A percentile compares a stretch with the other conserved stretches of the same genome.
phyloP scores from a whole-genome alignment of 106 monocot species.

The Dactylorhiza incarnata region DNA sequence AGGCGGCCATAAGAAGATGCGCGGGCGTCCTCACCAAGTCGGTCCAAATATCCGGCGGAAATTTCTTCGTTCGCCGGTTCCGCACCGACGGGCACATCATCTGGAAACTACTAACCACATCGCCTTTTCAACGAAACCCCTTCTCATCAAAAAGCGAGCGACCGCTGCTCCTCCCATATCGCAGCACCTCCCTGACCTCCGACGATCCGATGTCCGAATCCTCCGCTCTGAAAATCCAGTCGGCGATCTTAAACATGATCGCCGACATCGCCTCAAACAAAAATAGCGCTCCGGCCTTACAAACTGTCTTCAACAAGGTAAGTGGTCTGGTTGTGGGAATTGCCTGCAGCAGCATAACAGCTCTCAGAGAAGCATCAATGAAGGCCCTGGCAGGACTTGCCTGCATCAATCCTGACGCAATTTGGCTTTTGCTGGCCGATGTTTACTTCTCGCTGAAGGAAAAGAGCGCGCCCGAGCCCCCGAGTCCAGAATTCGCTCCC shows the following conservation, averaged over 20 bases:
- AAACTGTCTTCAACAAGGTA: constrained; percentile 63
- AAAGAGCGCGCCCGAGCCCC: constrained; percentile 29
- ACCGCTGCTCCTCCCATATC: constrained; percentile 63
- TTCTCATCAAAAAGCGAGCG: constrained; percentile 21
- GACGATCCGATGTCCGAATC: constrained; percentile 62
- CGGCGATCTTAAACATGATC: constrained; percentile 66
- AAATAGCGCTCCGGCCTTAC: constrained; percentile 58
- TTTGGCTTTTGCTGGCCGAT: constrained; percentile 93
- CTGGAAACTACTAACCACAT: constrained; percentile 53
- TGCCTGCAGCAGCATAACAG: constrained; percentile 47
- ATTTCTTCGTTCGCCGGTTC: constrained; percentile 84
- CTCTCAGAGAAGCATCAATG: constrained; percentile 54
- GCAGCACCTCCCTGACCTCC: constrained; percentile 22
- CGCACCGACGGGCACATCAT: constrained; percentile 61
- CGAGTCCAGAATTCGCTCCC: constrained; percentile 20
- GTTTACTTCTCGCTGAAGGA: constrained; percentile 52
- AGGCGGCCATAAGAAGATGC: constrained; percentile 71
- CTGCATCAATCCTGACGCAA: constrained; percentile 64
- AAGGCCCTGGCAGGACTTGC: constrained; percentile 65
- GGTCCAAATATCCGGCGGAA: constrained; percentile 63
- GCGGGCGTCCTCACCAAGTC: constrained; percentile 38
- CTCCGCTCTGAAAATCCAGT: constrained; percentile 70
- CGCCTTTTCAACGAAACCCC: constrained; percentile 44
- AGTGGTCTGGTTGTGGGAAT: constrained; percentile 79
- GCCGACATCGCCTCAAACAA: constrained; percentile 49